Percentiles rank a stretch among this genome's conserved stretches.
These are phyloP conservation scores for Chrysanthemum lavandulifolium DNA, from an alignment of 129 eudicot genomes.

Conservation along the genomic window DNA sequence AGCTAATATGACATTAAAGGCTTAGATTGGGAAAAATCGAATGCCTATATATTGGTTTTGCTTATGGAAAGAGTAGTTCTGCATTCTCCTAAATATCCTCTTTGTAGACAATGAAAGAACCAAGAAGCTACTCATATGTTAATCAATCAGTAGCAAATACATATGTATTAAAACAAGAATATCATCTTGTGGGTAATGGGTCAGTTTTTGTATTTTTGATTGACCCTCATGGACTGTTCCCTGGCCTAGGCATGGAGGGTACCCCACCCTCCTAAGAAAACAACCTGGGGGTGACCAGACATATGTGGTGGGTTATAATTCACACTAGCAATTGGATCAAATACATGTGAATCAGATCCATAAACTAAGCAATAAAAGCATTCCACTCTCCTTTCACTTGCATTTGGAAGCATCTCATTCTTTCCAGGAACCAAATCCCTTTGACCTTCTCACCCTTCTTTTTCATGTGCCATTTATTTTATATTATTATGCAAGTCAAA, in stretches of 20 bases:
- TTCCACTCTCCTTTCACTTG: constrained; percentile 29
- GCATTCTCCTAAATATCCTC: background rate
- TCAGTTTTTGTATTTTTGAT: constrained; percentile 8
- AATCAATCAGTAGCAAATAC: too few species aligned
- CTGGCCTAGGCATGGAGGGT: constrained; percentile 15
- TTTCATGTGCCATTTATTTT: constrained; percentile 19
- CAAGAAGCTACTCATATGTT: too few species aligned
- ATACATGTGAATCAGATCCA: constrained; percentile 40
- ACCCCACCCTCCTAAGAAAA: constrained; percentile 17
- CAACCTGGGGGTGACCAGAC: constrained; percentile 28
- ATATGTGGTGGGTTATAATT: constrained; percentile 26
- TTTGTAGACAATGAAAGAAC: background rate
- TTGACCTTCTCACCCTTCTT: constrained; percentile 25
- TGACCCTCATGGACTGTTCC: constrained; percentile 32
- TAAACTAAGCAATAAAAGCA: constrained; percentile 30
- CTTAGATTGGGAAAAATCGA: background rate
- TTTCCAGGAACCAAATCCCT: constrained; percentile 3
- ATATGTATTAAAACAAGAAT: background rate
- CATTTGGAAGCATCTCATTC: constrained; percentile 10
- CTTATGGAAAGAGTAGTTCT: background rate
- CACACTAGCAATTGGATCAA: constrained; percentile 22
- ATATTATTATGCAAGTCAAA: constrained; percentile 20
- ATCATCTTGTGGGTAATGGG: constrained; percentile 5
- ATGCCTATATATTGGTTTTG: background rate
- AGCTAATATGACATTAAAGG: background rate